Evolutionary conservation across 371 early-diverging fungal genomes (phyloP), one percentile per base, ranked within the genome.

Genomic region (Blakeslea trispora): DNA sequence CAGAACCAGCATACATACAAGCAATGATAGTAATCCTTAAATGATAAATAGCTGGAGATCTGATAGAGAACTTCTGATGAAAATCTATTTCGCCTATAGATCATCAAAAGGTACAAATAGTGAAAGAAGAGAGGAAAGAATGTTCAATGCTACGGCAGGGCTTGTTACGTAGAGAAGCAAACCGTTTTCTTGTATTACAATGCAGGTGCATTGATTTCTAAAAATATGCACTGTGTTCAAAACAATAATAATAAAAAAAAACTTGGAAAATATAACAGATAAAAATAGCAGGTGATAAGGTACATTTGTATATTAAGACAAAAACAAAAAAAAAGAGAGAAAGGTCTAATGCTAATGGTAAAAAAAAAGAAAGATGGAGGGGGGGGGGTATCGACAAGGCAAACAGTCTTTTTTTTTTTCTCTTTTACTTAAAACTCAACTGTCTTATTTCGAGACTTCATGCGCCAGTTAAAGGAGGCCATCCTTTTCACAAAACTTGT

Each of bases 401-500:
- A 35, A 34, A 37, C 14, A 32, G 15, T 19, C 7, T 35, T 18
- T 31, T 35, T 11, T 50, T n/a, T n/a, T n/a, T n/a, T n/a, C n/a
- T n/a, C n/a, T n/a, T n/a, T n/a, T n/a, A n/a, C n/a, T n/a, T 50
- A 63, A 49, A 49, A 44, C 47, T 56, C 66, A 24, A 61, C 57
- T 40, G 61, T 24, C 45, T 61, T 65, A 21, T 50, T 42, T 28
- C 61, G 53, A 18, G 60, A 41, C 43, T 65, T 65, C 45, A 67
- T 68, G 17, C 64, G 63, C 44, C 68, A 66, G 35, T 61, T 66
- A 50, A 75, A 53, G 2, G 72, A 64, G 31, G 75, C 64, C 66
- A 75, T 68, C 40, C 72, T 56, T 44, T 68, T 69, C 6, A 75
- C 72, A 68, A 75, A 75, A 24, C 63, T 68, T 48, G 55, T 23